Evolutionary conservation across 768 basidiomycete genomes (phyloP).

Genomic region (Mycena olivaceomarginata): DNA sequence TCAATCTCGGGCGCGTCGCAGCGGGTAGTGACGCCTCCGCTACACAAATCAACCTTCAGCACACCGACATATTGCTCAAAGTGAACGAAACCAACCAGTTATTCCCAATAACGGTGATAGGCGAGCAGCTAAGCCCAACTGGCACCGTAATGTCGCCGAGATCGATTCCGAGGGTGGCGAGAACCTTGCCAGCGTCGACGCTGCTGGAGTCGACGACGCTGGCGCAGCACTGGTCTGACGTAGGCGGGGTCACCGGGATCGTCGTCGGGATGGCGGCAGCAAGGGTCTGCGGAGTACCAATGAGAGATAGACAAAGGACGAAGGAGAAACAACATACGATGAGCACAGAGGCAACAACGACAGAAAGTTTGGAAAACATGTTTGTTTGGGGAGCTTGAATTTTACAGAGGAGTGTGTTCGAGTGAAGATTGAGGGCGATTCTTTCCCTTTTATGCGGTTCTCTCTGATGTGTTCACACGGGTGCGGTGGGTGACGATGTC

Average conservation of each 20-base stretch:
- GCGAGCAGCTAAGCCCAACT: neutral
- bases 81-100: neutral
- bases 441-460: no score
- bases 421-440: neutral
- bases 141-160: neutral
- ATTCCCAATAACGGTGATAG: neutral
- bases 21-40: slow-evolving; percentile 8
- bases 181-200: neutral
- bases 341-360: neutral
- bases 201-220: slow-evolving; percentile 6
- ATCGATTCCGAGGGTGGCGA: neutral
- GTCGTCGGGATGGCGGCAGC: slow-evolving; percentile 11
- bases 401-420: neutral
- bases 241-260: neutral
- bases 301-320: neutral
- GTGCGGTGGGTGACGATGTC: no score
- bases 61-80: neutral
- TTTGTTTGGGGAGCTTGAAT: neutral
- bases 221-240: neutral
- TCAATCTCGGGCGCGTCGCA: slow-evolving; percentile 29
- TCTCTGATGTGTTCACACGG: no score
- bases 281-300: neutral
- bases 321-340: neutral
- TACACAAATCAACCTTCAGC: neutral
- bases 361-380: slow-evolving; percentile 1